Base-by-base conservation (phyloP, 345 rosid genomes). In the Heritiera fomes region DNA sequence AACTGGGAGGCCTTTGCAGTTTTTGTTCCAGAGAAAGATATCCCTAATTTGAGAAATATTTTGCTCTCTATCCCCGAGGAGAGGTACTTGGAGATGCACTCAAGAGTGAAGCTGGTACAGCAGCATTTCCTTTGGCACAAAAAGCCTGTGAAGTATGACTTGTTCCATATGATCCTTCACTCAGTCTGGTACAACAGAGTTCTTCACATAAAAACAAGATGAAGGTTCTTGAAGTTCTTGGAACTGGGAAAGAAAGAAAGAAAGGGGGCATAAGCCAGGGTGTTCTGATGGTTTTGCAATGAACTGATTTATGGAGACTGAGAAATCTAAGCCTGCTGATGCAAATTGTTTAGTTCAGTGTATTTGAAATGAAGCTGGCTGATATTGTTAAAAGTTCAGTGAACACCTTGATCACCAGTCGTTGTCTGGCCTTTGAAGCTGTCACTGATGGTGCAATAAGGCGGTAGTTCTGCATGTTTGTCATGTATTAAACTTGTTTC, bases 121-220 rank as follows among this genome's bases (percentile, higher is more conserved):
- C 80, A 79, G 82, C 99, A 95, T 91, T 95, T 95, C 85, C 82
- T 91, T 63, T 95, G 99, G 99, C 98, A 89, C 80, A 91, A 88
- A 78, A 84, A 78, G 5, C 97, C 98, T 17, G 66, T 85, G 55
- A 95, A 90, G 86, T 92, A 87, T 34, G 97, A 95, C 80, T 71
- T 90, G 9, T 92, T 93, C 67, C 92, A 95, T 83, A 93, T 91
- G 97, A 79, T 90, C 55, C 91, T 95, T 83, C 97, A 93, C 80
- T 93, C 99, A 0, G 63, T 92, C 78, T 93, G 98, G 99, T 78
- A 87, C 85, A 92, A 77, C 77, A 84, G 96, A 83, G 84, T 95
- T 67, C 81, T 87, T 72, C 91, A 83, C 69, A 45, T 89, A 49
- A 86, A 80, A 83, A 45, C 76, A 71, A 80, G 84, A 82, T 87